A percentile compares a stretch with the other conserved stretches of the same genome.
Conservation (phyloP, 2,329 filamentous ascomycete genomes). For the Colletotrichum sp. region DNA sequence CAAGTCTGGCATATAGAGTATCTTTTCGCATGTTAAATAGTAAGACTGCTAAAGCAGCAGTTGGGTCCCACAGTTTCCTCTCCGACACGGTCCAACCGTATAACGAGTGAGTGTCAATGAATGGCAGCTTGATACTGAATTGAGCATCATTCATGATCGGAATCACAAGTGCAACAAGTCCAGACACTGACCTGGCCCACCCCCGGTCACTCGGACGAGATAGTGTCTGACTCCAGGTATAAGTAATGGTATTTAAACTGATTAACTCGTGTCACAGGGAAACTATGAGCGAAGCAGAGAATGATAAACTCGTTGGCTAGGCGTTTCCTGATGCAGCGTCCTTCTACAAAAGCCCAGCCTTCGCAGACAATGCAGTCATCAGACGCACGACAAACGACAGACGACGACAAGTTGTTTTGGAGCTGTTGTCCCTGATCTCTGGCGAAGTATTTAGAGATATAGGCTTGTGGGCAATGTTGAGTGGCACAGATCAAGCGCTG, state of each 20-base stretch:
- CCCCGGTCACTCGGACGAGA: not conserved
- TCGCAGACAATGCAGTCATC: too few species aligned
- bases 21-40: too few species aligned
- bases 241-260: not conserved
- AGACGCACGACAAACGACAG: too few species aligned
- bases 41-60: not conserved
- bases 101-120: not conserved
- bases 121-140: not conserved
- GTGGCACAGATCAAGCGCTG: not conserved
- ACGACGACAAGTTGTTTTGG: not conserved
- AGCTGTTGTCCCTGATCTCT: accelerated
- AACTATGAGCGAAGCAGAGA: not conserved
- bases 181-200: not conserved
- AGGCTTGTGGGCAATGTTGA: accelerated
- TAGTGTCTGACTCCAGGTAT: not conserved
- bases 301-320: not conserved
- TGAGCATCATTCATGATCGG: not conserved
- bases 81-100: not conserved
- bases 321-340: not conserved
- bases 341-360: too few species aligned
- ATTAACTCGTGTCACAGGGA: not conserved
- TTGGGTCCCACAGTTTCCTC: accelerated
- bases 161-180: not conserved
- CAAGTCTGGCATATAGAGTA: too few species aligned
- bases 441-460: not conserved